Evolutionary conservation across 352 stramenopile species (phyloP).

Genomic region (Phytophthora hybrid): DNA sequence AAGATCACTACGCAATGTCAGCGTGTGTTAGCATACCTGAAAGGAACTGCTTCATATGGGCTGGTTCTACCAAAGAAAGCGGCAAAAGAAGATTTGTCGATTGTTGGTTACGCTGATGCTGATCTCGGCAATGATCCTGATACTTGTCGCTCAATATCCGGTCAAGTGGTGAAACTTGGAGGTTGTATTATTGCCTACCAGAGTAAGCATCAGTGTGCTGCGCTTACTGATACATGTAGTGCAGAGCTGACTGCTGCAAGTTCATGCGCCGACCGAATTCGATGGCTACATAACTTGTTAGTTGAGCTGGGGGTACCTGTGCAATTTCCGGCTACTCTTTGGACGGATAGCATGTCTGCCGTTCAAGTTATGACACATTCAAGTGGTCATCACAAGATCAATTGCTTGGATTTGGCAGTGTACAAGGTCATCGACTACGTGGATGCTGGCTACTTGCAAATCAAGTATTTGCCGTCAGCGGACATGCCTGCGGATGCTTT

Average conservation of each 20-base stretch:
- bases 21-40: background rate
- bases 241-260: background rate
- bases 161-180: background rate
- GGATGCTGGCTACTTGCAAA: background rate
- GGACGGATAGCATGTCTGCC: background rate
- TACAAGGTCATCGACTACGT: background rate
- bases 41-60: background rate
- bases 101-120: background rate
- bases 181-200: background rate
- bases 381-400: background rate
- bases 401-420: background rate
- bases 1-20: background rate
- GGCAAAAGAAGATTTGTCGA: background rate
- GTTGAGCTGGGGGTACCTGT: background rate
- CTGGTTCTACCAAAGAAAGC: background rate
- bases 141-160: background rate
- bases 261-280: background rate
- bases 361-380: background rate
- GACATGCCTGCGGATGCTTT: background rate
- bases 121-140: background rate
- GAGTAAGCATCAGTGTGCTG: background rate
- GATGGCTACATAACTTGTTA: background rate
- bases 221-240: background rate
- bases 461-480: background rate
- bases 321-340: background rate